A percentile compares a stretch with the other conserved stretches of the same genome.
phyloP scores from a whole-genome alignment of 306 rosid species.

The Quercus gilva region DNA sequence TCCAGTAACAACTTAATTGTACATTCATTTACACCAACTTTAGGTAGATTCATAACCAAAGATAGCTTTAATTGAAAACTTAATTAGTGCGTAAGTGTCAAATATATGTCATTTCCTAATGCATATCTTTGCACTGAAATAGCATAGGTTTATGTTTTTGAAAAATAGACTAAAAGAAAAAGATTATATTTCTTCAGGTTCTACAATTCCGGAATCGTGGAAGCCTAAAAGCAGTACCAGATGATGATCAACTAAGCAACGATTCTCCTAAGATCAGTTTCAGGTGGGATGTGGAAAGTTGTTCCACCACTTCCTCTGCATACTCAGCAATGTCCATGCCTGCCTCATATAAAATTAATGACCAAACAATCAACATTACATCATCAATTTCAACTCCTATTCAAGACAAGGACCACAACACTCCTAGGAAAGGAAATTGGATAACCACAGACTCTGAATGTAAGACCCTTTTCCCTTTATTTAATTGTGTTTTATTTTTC shows the following conservation, averaged over 20 bases:
- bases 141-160: too few species aligned
- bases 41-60: not conserved
- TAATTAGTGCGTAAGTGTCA: not conserved
- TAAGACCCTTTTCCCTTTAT: slow-evolving; percentile 25
- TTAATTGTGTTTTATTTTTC: not conserved
- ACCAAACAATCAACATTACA: not conserved
- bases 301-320: slow-evolving; percentile 68
- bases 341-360: slow-evolving; percentile 43
- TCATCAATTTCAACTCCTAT: slow-evolving; percentile 32
- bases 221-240: slow-evolving; percentile 44
- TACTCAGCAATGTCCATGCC: slow-evolving; percentile 51
- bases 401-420: slow-evolving; percentile 23
- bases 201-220: slow-evolving; percentile 52
- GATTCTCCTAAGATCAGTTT: slow-evolving; percentile 94
- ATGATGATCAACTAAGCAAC: slow-evolving; percentile 49
- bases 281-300: slow-evolving; percentile 83
- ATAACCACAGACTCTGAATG: slow-evolving; percentile 95
- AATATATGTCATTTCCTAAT: not conserved
- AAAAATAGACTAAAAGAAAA: not conserved
- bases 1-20: too few species aligned
- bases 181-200: slow-evolving; percentile 45
- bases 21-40: too few species aligned
- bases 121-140: not conserved
- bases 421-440: slow-evolving; percentile 72
- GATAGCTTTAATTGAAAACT: not conserved